A percentile compares a stretch with the other conserved stretches of the same genome.
phyloP scores from a whole-genome alignment of 164 flowering plant genomes.

The Umbellularia californica region DNA sequence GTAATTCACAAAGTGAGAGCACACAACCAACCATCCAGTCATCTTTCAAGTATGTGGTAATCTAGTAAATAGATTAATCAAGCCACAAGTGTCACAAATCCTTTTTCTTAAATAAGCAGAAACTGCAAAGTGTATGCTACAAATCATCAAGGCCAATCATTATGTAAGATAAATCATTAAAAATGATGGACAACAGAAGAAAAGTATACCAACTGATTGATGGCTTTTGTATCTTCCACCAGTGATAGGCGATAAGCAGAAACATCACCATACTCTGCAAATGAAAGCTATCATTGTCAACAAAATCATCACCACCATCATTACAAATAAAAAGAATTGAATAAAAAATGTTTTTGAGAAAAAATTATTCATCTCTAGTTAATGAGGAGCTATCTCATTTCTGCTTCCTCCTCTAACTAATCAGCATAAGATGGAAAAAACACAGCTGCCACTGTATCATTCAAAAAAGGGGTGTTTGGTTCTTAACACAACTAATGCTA shows the following conservation, averaged over 20 bases:
- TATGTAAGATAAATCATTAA: conserved; percentile 3
- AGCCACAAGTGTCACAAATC: neutral
- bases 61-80: too few relatives aligned
- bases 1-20: too few relatives aligned
- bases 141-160: too few relatives aligned
- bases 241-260: conserved; percentile 87
- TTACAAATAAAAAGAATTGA: neutral
- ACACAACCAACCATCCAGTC: neutral
- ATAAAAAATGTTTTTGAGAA: neutral
- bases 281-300: neutral
- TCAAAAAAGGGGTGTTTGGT: too few relatives aligned
- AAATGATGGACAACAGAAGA: conserved; percentile 5
- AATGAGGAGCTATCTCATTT: neutral
- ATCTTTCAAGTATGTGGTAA: neutral
- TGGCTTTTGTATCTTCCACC: conserved; percentile 92
- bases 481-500: too few relatives aligned
- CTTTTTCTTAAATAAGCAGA: neutral
- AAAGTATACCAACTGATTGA: conserved; percentile 79
- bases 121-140: neutral
- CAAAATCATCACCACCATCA: conserved; percentile 1
- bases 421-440: neutral
- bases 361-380: neutral
- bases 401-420: neutral
- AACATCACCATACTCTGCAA: conserved; percentile 88
- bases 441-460: neutral